Evolutionary conservation across 371 early-diverging fungal species (phyloP), one percentile per base, ranked within the genome.

Genomic region (Mortierella sp.): DNA sequence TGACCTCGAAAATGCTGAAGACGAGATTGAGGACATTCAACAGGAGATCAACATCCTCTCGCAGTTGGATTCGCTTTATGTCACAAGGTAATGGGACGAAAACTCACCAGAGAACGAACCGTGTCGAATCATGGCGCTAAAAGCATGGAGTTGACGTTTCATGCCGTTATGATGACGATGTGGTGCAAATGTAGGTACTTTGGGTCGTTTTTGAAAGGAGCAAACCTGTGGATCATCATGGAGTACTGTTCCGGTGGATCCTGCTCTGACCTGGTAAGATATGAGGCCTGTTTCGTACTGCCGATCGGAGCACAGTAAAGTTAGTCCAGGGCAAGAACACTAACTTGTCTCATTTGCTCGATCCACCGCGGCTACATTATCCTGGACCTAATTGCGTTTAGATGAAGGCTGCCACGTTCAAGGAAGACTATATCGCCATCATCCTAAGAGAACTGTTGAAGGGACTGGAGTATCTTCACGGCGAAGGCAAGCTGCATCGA

Each of bases 1-100:
- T 72, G 95, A 95, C 71, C 83, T 96, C 27, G 96, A 95, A 78
- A 89, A 91, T 67, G 95, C 96, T 27, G 98, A 98, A 78, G 98
- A 98, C 71, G 97, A 98, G 71, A 96, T 98, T 66, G 97, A 97
- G 64, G 99, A 98, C 82, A 97, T 98, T 72, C 96, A 95, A 72
- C 94, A 94, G 78, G 99, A 98, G 74, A 98, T 98, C 78, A 89
- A 88, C 53, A 96, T 98, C 58, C 84, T 98, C 19, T 93, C 96
- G n/a, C 97, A 97, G 71, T 82, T 96, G 54, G 94, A 96, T 71
- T 95, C 96, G 10, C 88, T 86, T 34, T 91, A 90, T 79, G 94
- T 97, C 41, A 96, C 96, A 62, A 93, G 92, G 91, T 94, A 91
- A 34, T 34, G 34, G 34, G 7, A 10, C 34, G 34, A 4, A 34